phyloP scores from a whole-genome alignment of 306 rosid genomes.

The Vigna mungo region DNA sequence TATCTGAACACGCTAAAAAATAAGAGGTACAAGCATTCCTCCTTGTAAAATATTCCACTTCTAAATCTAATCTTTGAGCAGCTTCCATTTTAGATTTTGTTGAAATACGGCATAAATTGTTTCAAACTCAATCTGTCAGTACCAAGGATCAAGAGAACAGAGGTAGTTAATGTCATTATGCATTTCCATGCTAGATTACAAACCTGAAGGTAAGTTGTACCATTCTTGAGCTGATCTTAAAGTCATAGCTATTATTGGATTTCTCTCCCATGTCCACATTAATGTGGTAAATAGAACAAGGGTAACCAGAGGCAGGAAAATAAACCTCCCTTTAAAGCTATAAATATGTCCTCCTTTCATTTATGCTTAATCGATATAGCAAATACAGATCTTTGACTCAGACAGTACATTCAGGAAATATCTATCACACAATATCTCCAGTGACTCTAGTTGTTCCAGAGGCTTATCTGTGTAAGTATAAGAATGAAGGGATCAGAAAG shows the following conservation, averaged over 20 bases:
- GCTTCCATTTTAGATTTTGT: neutral
- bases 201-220: slow-evolving; percentile 60
- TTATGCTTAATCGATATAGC: slow-evolving; percentile 31
- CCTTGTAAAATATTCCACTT: neutral
- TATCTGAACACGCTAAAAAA: slow-evolving; percentile 1
- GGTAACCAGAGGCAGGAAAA: slow-evolving; percentile 61
- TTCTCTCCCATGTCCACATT: slow-evolving; percentile 78
- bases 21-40: slow-evolving; percentile 9
- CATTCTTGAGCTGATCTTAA: slow-evolving; percentile 56
- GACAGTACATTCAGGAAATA: slow-evolving; percentile 34
- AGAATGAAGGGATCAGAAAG: slow-evolving; percentile 23
- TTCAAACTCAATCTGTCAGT: slow-evolving; percentile 10
- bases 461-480: slow-evolving; percentile 40
- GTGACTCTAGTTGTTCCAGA: slow-evolving; percentile 23
- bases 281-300: slow-evolving; percentile 59
- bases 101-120: slow-evolving; percentile 15
- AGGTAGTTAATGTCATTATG: slow-evolving; percentile 19
- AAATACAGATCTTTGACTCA: slow-evolving; percentile 37
- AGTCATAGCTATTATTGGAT: slow-evolving; percentile 60
- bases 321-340: slow-evolving; percentile 57
- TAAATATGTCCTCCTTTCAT: slow-evolving; percentile 71
- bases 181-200: slow-evolving; percentile 47
- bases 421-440: slow-evolving; percentile 28
- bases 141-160: neutral
- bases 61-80: slow-evolving; percentile 29